These are phyloP conservation scores for Ajuga reptans DNA, from an alignment of 305 asterid genomes.

Conservation along the genomic window DNA sequence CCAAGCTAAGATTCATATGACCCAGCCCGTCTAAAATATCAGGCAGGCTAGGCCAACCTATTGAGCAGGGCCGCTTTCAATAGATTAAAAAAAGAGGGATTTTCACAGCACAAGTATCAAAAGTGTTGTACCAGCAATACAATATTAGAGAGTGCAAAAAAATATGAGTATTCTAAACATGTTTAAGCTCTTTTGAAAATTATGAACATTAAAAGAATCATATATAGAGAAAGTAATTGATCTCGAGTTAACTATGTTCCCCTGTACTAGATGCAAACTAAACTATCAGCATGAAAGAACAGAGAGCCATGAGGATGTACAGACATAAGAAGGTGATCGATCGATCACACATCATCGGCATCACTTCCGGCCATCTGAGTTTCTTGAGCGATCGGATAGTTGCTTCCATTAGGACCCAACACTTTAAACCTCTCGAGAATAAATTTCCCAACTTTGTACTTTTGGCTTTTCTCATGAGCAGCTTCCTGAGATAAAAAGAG, in stretches of 20 bases:
- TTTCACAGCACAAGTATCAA: not conserved
- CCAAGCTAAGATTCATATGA: too few species aligned
- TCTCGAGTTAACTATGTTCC: not conserved
- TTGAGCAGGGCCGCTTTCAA: too few species aligned
- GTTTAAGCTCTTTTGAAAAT: not conserved
- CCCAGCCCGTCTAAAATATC: too few species aligned
- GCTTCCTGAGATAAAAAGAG: conserved; percentile 37
- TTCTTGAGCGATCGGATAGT: conserved; percentile 26
- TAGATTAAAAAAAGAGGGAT: not conserved
- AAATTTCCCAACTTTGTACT: conserved; percentile 74
- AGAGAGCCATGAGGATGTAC: conserved; percentile 27
- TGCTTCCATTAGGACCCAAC: conserved; percentile 66
- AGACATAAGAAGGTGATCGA: conserved; percentile 4
- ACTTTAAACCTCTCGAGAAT: conserved; percentile 83
- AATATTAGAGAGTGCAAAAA: not conserved
- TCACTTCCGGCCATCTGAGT: conserved; percentile 39
- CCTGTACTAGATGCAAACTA: not conserved
- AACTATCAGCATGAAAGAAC: not conserved
- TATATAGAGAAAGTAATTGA: not conserved
- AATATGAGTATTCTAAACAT: not conserved
- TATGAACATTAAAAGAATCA: not conserved
- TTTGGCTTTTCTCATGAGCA: conserved; percentile 51
- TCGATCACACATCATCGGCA: conserved; percentile 38
- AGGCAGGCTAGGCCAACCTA: too few species aligned
- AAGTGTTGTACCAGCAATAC: not conserved